These are phyloP conservation scores for Fusarium tuaranense DNA, from an alignment of 2,329 filamentous ascomycete genomes.

Conservation along the genomic window DNA sequence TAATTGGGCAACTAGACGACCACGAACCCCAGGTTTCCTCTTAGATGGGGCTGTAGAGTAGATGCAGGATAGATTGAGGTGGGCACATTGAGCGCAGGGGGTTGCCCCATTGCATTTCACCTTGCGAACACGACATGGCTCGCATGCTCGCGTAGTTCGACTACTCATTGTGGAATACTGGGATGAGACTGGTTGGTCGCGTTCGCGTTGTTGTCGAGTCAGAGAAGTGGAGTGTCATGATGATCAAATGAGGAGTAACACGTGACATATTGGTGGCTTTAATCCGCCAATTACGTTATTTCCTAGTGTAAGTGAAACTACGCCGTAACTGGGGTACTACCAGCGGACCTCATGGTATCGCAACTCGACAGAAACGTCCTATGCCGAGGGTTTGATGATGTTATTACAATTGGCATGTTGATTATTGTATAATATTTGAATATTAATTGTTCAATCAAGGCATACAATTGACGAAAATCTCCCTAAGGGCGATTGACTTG, in stretches of 20 bases:
- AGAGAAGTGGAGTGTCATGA: not conserved
- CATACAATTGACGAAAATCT: not conserved
- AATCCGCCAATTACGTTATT: not conserved
- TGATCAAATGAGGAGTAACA: not conserved
- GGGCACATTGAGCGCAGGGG: slow-evolving; percentile 52
- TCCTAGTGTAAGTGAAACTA: not conserved
- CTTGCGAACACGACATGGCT: slow-evolving; percentile 54
- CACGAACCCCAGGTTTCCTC: slow-evolving; percentile 50
- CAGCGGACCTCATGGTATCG: too few relatives aligned
- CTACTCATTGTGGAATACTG: slow-evolving; percentile 9
- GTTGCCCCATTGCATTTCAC: slow-evolving; percentile 49
- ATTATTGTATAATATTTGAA: not conserved
- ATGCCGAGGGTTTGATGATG: not conserved
- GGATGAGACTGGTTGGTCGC: not conserved
- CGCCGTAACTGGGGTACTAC: not conserved
- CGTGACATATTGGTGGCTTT: not conserved
- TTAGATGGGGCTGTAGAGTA: slow-evolving; percentile 49
- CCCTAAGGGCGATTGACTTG: not conserved
- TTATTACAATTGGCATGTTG: not conserved
- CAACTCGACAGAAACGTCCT: not conserved
- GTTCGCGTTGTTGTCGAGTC: not conserved
- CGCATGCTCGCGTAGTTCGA: slow-evolving; percentile 48
- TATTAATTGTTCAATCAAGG: not conserved
- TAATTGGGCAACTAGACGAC: slow-evolving; percentile 51
- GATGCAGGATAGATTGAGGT: slow-evolving; percentile 50